phyloP scores from a whole-genome alignment of 306 rosid genomes.

The Prunus mira region DNA sequence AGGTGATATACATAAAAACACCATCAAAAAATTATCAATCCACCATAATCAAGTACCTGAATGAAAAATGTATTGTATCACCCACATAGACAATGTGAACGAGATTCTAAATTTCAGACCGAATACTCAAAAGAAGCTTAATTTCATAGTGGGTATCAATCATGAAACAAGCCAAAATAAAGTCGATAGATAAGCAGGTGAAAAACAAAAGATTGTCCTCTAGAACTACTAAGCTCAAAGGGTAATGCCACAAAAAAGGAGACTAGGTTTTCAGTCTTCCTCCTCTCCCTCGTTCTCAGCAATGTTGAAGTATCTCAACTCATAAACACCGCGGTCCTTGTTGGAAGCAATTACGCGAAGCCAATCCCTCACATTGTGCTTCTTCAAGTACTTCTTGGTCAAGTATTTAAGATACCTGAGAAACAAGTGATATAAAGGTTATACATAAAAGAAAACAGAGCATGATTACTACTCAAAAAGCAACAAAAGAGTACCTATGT shows the following conservation, averaged over 20 bases:
- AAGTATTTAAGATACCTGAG: constrained; percentile 75
- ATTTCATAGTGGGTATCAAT: constrained; percentile 10
- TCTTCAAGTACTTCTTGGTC: constrained; percentile 93
- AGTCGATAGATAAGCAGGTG: constrained; percentile 15
- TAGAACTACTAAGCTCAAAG: constrained; percentile 18
- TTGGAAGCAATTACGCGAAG: constrained; percentile 88
- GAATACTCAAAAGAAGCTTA: background rate
- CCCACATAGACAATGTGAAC: background rate
- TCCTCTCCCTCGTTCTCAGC: constrained; percentile 96
- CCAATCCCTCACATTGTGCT: constrained; percentile 96
- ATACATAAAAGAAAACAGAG: background rate
- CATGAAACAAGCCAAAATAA: constrained; percentile 20
- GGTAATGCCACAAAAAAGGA: constrained; percentile 16
- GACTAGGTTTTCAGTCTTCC: constrained; percentile 50
- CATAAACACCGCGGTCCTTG: constrained; percentile 81
- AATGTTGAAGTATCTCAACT: constrained; percentile 90
- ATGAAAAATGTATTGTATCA: background rate
- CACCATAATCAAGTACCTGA: background rate
- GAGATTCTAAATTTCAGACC: background rate
- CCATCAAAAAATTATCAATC: background rate
- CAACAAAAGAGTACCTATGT: background rate
- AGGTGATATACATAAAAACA: background rate
- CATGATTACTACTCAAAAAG: no score
- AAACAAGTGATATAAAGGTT: background rate
- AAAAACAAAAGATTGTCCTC: constrained; percentile 4